Conservation (phyloP, 2,329 filamentous ascomycete genomes). For the Aspergillus quadrilineatus region DNA sequence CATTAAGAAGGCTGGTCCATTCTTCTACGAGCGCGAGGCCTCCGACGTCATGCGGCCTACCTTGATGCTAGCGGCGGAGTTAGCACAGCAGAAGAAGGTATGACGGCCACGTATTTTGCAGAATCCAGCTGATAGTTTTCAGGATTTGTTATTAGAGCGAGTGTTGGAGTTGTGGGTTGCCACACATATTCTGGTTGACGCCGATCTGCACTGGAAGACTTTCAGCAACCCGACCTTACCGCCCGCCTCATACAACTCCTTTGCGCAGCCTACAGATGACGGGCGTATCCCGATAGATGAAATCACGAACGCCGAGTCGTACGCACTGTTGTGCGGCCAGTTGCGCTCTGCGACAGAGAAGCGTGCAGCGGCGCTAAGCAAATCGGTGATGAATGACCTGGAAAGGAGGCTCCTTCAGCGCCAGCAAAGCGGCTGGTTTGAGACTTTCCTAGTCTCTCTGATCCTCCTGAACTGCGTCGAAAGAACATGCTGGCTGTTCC, state of each 20-base stretch:
- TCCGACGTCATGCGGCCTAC: slow-evolving; percentile 55
- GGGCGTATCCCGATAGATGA: slow-evolving; percentile 42
- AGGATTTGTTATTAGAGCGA: slow-evolving; percentile 51
- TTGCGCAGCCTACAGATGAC: slow-evolving; percentile 41
- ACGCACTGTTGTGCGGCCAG: slow-evolving; percentile 54
- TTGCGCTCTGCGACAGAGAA: slow-evolving; percentile 57
- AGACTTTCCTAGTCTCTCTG: slow-evolving; percentile 60
- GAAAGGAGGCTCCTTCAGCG: slow-evolving; percentile 60
- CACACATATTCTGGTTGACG: slow-evolving; percentile 55
- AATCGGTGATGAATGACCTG: slow-evolving; percentile 58
- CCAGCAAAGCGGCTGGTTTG: slow-evolving; percentile 57
- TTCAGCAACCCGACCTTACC: slow-evolving; percentile 48
- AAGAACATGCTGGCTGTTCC: slow-evolving; percentile 59
- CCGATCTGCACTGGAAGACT: slow-evolving; percentile 49
- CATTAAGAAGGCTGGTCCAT: slow-evolving; percentile 49
- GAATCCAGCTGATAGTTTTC: slow-evolving; percentile 1
- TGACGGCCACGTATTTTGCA: not conserved
- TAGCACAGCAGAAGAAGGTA: slow-evolving; percentile 42
- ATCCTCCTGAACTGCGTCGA: slow-evolving; percentile 60
- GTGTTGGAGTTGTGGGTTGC: slow-evolving; percentile 58
- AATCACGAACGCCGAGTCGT: slow-evolving; percentile 44
- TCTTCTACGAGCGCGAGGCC: slow-evolving; percentile 50
- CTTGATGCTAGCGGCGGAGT: slow-evolving; percentile 40
- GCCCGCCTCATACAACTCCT: slow-evolving; percentile 36
- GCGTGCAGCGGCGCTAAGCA: slow-evolving; percentile 53